phyloP scores from a whole-genome alignment of 306 rosid species.

The Pueraria montana region DNA sequence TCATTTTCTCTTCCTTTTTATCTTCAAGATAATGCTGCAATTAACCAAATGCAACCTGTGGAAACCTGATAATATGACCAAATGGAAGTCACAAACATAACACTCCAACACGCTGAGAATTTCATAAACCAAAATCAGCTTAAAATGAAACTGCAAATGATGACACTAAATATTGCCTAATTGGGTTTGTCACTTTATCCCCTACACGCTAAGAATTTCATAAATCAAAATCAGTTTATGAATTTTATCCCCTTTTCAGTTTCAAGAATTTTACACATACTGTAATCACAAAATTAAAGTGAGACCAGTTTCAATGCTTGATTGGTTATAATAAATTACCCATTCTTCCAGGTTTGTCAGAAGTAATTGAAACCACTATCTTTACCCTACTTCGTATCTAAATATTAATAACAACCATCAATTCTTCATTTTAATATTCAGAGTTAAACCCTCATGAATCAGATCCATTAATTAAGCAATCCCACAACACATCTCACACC shows the following conservation, averaged over 20 bases:
- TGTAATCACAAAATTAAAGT: background rate
- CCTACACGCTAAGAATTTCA: constrained; percentile 24
- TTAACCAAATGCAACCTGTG: constrained; percentile 76
- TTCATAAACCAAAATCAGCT: constrained; percentile 38
- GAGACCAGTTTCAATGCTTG: constrained; percentile 11
- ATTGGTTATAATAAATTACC: constrained; percentile 3
- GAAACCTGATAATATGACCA: constrained; percentile 60
- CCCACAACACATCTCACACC: constrained; percentile 7
- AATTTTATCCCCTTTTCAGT: constrained; percentile 1
- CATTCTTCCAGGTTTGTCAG: constrained; percentile 14
- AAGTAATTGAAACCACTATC: constrained; percentile 35
- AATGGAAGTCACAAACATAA: constrained; percentile 53
- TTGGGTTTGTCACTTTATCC: background rate
- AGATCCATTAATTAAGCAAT: constrained; percentile 33
- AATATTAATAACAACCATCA: constrained; percentile 4
- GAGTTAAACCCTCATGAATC: constrained; percentile 20
- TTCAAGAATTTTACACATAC: constrained; percentile 5
- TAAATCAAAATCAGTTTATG: constrained; percentile 22
- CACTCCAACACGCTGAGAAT: constrained; percentile 16
- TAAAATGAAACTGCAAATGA: constrained; percentile 20
- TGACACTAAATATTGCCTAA: background rate
- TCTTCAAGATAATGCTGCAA: constrained; percentile 79
- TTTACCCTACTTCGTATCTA: constrained; percentile 30
- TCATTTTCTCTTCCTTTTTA: constrained; percentile 78
- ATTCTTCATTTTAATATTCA: constrained; percentile 18